Evolutionary conservation across 1,284 basidiomycete species (phyloP), one percentile per base, ranked within the genome.

Genomic region (Phenoliferia sp.): DNA sequence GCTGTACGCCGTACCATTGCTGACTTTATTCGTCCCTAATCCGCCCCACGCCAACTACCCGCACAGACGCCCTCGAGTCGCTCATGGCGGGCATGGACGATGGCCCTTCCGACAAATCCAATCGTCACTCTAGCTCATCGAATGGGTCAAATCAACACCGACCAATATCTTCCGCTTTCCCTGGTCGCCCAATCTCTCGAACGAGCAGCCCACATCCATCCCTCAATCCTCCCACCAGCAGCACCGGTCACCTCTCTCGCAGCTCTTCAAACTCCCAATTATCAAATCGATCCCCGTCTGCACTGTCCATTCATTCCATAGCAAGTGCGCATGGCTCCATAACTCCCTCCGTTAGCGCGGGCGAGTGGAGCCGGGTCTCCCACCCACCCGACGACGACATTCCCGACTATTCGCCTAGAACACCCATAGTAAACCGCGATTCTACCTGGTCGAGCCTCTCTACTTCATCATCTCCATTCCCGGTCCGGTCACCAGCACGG

Each of bases 61-160:
- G 32, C 19, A 33, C 64, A 71, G 69, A 71, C 44, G 34, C 58
- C 12, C 62, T 71, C 34, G 69, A 68, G n/a, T 48, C 57, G 2
- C 61, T 71, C 58, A 44, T 68, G 29, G 65, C 63, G 26, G 50
- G 61, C 15, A 63, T 67, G 61, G 50, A 50, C 39, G 26, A 6
- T 22, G n/a, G 39, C 39, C 39, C 39, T 12, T 12, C 39, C 39
- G 39, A 44, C 39, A 44, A 22, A 12, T 12, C 39, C 39, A 44
- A n/a, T 26, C 35, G 32, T 26, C 3, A 55, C 50, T 29, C 50
- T 36, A 7, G 28, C 52, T 19, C 58, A 29, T 33, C 58, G 56
- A 10, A 28, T 39, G 33, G n/a, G 33, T n/a, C n/a, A n/a, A n/a
- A n/a, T n/a, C n/a, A 44, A 44, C 15, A 12, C 22, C 39, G 39